Conservation (phyloP, 352 stramenopile species). For the Thraustochytrium sp. region DNA sequence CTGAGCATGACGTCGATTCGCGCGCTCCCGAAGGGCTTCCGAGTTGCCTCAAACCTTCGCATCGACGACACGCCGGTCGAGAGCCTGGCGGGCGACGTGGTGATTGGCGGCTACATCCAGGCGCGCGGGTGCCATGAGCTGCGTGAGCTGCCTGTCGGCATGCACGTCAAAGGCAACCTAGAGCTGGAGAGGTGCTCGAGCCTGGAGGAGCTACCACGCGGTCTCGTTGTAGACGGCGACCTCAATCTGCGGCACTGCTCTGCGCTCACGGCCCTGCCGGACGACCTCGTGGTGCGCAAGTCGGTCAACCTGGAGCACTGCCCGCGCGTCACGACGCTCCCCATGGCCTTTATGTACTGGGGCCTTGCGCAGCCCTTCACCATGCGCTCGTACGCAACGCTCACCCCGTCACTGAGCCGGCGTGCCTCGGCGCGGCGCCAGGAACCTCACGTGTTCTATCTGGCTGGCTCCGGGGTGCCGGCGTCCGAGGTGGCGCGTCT, state of each 20-base stretch:
- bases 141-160: neutral
- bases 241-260: neutral
- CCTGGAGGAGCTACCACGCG: neutral
- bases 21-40: neutral
- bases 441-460: neutral
- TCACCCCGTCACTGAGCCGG: neutral
- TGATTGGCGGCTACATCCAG: neutral
- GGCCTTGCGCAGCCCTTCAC: neutral
- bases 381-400: neutral
- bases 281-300: neutral
- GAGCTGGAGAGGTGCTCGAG: neutral
- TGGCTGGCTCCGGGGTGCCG: neutral
- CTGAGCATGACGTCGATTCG: neutral
- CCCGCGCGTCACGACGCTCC: neutral
- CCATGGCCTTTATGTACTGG: neutral
- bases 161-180: slow-evolving; percentile 10
- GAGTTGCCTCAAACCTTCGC: neutral
- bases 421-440: neutral
- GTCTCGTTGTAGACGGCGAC: neutral
- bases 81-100: neutral
- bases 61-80: neutral
- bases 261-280: neutral
- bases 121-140: neutral
- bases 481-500: neutral
- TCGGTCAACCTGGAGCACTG: neutral